Evolutionary conservation across 1,139 yeast genomes (phyloP).

Genomic region (Lodderomyces theae): DNA sequence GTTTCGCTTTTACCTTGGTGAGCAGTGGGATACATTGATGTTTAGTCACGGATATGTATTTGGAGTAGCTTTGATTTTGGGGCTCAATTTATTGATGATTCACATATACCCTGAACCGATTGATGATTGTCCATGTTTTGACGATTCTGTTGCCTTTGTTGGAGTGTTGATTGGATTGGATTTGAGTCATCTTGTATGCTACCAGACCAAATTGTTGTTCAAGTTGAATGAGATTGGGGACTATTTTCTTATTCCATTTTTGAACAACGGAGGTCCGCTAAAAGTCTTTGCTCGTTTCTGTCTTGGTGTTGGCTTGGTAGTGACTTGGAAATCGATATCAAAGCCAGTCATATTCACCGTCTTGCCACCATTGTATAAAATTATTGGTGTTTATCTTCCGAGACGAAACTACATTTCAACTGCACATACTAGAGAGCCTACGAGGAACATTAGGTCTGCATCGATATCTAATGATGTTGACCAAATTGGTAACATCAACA

Average conservation of each 20-base stretch:
- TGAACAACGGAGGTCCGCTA: constrained; percentile 38
- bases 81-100: constrained; percentile 48
- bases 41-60: constrained; percentile 35
- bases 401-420: constrained; percentile 39
- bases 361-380: constrained; percentile 47
- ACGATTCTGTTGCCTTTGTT: constrained; percentile 89
- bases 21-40: constrained; percentile 39
- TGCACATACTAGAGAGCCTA: constrained; percentile 36
- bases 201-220: constrained; percentile 26
- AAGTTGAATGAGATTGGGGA: constrained; percentile 20
- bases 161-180: constrained; percentile 85
- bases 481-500: constrained; percentile 37
- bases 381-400: constrained; percentile 42
- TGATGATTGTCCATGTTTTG: constrained; percentile 95
- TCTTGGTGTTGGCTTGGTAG: constrained; percentile 59
- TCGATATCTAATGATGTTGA: constrained; percentile 38
- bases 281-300: constrained; percentile 45
- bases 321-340: constrained; percentile 64
- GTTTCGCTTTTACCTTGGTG: constrained; percentile 37
- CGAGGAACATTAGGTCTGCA: constrained; percentile 37
- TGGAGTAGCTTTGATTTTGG: constrained; percentile 26
- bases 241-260: constrained; percentile 40
- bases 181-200: constrained; percentile 48
- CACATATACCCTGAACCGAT: constrained; percentile 81
- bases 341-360: constrained; percentile 59